Evolutionary conservation across 2,329 filamentous ascomycete species (phyloP).

Genomic region (Coniochaeta prunicola): DNA sequence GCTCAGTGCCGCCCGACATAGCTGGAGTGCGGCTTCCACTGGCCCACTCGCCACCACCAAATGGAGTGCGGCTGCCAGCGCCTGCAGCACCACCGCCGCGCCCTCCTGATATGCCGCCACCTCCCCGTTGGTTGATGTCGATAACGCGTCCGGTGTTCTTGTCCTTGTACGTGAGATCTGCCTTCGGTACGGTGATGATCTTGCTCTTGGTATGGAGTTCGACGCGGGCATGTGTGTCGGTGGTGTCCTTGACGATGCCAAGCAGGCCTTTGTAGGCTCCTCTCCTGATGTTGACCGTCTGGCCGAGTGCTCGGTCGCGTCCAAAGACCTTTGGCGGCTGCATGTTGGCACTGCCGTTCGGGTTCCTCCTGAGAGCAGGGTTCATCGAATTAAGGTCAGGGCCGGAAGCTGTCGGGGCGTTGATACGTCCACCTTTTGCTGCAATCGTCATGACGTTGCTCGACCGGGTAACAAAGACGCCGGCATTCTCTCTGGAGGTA

Average conservation of each 20-base stretch:
- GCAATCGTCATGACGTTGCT: slow-evolving; percentile 83
- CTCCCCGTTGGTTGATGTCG: slow-evolving; percentile 52
- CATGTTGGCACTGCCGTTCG: slow-evolving; percentile 45
- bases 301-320: slow-evolving; percentile 78
- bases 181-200: slow-evolving; percentile 76
- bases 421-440: slow-evolving; percentile 84
- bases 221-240: slow-evolving; percentile 76
- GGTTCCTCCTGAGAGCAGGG: slow-evolving; percentile 71
- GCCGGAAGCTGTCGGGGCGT: slow-evolving; percentile 43
- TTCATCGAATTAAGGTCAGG: slow-evolving; percentile 90
- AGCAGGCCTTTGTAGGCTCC: slow-evolving; percentile 88
- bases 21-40: slow-evolving; percentile 63
- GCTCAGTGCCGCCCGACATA: slow-evolving; percentile 49
- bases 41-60: slow-evolving; percentile 49
- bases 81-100: slow-evolving; percentile 37
- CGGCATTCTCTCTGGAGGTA: slow-evolving; percentile 74
- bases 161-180: slow-evolving; percentile 80
- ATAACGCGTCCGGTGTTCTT: slow-evolving; percentile 71
- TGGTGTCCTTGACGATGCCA: slow-evolving; percentile 93
- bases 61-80: slow-evolving; percentile 15
- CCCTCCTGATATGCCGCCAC: slow-evolving; percentile 21
- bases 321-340: slow-evolving; percentile 68
- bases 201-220: slow-evolving; percentile 95
- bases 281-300: slow-evolving; percentile 82
- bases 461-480: slow-evolving; percentile 82